Conservation (phyloP, 2,329 filamentous ascomycete genomes). For the Trichoderma semiorbis region DNA sequence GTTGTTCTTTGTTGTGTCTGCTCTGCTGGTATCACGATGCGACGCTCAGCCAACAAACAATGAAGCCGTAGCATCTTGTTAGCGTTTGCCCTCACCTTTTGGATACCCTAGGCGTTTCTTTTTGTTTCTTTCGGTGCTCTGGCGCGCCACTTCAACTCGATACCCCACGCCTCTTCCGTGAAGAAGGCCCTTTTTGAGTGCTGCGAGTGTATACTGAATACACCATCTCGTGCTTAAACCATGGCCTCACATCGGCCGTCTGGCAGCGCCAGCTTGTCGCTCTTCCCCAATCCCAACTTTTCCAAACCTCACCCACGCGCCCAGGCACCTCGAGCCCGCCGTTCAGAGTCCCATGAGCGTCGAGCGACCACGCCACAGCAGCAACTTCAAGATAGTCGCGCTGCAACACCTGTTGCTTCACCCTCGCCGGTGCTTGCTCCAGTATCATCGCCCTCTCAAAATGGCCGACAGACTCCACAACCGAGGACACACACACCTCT, state of each 20-base stretch:
- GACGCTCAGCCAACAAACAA: conserved; percentile 20
- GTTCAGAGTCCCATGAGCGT: conserved; percentile 37
- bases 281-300: conserved; percentile 51
- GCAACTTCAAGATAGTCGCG: conserved; percentile 33
- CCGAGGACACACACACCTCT: conserved; percentile 33
- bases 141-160: background rate
- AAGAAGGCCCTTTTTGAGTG: conserved; percentile 23
- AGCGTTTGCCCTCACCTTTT: conserved; percentile 4
- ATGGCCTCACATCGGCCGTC: conserved; percentile 39
- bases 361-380: conserved; percentile 37
- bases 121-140: background rate
- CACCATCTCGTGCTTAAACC: conserved; percentile 10
- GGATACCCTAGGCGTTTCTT: conserved; percentile 18
- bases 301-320: conserved; percentile 32
- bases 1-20: conserved; percentile 13
- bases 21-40: conserved; percentile 17
- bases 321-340: conserved; percentile 39
- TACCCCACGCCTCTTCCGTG: conserved; percentile 24
- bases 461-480: conserved; percentile 33
- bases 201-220: background rate
- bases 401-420: conserved; percentile 24
- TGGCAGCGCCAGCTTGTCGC: conserved; percentile 50
- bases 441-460: conserved; percentile 28
- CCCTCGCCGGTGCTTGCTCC: conserved; percentile 23
- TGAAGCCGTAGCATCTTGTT: conserved; percentile 28